Base-by-base conservation (phyloP, 345 rosid genomes). In the Barbarea vulgaris region DNA sequence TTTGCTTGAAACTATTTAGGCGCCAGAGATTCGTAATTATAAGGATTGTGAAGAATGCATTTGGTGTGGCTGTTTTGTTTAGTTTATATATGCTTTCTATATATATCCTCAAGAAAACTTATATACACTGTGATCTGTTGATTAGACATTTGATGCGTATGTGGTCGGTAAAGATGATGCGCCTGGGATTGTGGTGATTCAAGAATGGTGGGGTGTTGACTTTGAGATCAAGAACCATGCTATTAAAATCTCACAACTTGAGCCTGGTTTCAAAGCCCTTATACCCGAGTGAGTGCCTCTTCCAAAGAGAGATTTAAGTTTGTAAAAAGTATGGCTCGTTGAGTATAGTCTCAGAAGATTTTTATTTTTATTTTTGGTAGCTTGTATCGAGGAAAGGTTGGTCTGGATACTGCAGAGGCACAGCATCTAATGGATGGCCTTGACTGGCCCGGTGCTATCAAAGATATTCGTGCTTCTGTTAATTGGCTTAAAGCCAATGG, bases 151-250 rank as follows among this genome's bases (percentile, higher is more conserved):
- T 83, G 97, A 94, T 74, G 98, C 96, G 0, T 94, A 88, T 64
- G 90, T 94, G 54, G 89, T 94, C 33, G 97, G 98, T 37, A 90
- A 90, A 86, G 97, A 90, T 19, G 88, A 85, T 50, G 97, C 93
- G 11, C 97, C 97, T 0, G 98, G 98, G 36, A 85, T 92, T 44
- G 93, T 94, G 17, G 97, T 94, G 80, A 78, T 94, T 60, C 97
- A 94, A 60, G 98, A 94, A 77, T 94, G 98, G 98, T 94, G 98
- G 97, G 98, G 97, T 59, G 95, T 91, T 79, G 98, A 94, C 74
- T 94, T 77, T 55, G 97, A 94, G 86, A 83, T 91, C 84, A 94
- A 91, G 84, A 91, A 94, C 78, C 98, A 94, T 55, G 97, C 98
- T 34, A 14, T 76, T 51, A 88, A 91, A 81, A 88, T 94, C 66